Evolutionary conservation across 805 yeast species (phyloP).

Genomic region (Saturnispora bothae): DNA sequence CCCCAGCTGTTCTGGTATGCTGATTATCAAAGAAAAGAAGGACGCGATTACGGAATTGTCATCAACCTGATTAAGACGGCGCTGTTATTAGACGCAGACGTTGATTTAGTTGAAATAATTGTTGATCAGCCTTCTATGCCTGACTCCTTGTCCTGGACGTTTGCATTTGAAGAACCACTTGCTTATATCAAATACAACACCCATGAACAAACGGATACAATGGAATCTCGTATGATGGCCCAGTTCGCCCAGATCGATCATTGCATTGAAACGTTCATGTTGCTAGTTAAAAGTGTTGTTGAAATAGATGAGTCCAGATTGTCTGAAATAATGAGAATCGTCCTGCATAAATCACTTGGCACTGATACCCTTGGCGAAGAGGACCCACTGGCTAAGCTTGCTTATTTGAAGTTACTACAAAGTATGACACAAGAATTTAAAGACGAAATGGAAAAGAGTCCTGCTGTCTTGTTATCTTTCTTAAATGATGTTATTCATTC

Average conservation of each 20-base stretch:
- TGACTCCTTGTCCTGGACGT: constrained; percentile 31
- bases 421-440: constrained; percentile 46
- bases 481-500: constrained; percentile 4
- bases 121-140: constrained; percentile 18
- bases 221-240: constrained; percentile 7
- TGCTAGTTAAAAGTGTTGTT: constrained; percentile 24
- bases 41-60: constrained; percentile 28
- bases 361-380: constrained; percentile 29
- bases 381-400: constrained; percentile 44
- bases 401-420: constrained; percentile 59
- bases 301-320: constrained; percentile 39
- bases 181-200: constrained; percentile 18
- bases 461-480: constrained; percentile 9
- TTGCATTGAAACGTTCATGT: constrained; percentile 28
- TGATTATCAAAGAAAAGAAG: constrained; percentile 25
- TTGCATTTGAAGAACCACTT: constrained; percentile 30
- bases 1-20: constrained; percentile 36
- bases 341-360: constrained; percentile 56
- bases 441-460: constrained; percentile 40
- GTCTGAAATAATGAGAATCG: constrained; percentile 36
- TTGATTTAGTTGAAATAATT: constrained; percentile 10
- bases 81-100: constrained; percentile 11
- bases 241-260: constrained; percentile 34
- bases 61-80: constrained; percentile 30
- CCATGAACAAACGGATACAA: constrained; percentile 3